Evolutionary conservation across 306 rosid genomes (phyloP).

Genomic region (Glycine latifolia): DNA sequence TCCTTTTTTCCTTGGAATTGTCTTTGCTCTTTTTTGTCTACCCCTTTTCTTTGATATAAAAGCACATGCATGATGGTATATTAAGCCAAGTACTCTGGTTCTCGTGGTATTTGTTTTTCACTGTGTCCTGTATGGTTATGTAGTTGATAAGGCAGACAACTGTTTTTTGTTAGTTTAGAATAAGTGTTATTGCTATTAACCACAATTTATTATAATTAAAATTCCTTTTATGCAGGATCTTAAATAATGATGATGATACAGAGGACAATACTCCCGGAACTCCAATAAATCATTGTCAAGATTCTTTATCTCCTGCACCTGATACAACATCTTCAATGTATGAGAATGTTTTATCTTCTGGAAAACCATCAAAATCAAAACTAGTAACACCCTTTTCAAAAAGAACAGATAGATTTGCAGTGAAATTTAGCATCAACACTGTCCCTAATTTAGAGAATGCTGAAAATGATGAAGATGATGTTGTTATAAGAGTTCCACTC

Average conservation of each 20-base stretch:
- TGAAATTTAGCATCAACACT: conserved; percentile 67
- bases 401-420: conserved; percentile 71
- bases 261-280: conserved; percentile 65
- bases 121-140: conserved; percentile 15
- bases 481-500: conserved; percentile 70
- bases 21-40: not conserved
- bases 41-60: conserved; percentile 2
- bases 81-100: not conserved
- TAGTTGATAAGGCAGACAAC: conserved; percentile 2
- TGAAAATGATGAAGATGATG: conserved; percentile 69
- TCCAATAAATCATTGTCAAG: conserved; percentile 60
- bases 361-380: conserved; percentile 62
- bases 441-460: conserved; percentile 53
- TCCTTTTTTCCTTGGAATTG: conserved; percentile 9
- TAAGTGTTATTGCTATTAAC: not conserved
- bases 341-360: conserved; percentile 65
- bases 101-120: conserved; percentile 20
- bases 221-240: conserved; percentile 60
- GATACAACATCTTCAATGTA: conserved; percentile 66
- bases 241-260: conserved; percentile 62
- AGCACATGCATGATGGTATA: conserved; percentile 3
- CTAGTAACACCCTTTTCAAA: conserved; percentile 79
- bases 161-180: conserved; percentile 25
- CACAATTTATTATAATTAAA: conserved; percentile 34
- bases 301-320: conserved; percentile 51